These are phyloP conservation scores for Lyophyllum decastes DNA, from an alignment of 768 basidiomycete genomes.

Conservation along the genomic window DNA sequence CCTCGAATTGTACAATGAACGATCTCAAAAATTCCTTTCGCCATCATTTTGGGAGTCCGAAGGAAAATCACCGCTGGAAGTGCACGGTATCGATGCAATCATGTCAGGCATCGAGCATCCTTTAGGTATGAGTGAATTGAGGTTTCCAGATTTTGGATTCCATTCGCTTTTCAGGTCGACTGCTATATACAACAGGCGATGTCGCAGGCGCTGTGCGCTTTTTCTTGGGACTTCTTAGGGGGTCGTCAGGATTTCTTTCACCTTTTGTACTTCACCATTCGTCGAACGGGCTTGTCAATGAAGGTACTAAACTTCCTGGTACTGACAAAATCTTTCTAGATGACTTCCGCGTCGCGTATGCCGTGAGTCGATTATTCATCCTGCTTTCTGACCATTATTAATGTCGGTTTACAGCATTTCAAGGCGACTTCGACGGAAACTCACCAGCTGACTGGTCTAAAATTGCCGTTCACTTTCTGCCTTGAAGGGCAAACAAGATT, in stretches of 20 bases:
- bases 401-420: slow-evolving; percentile 59
- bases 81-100: slow-evolving; percentile 59
- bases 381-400: background rate
- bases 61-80: slow-evolving; percentile 39
- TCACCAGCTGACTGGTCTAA: slow-evolving; percentile 43
- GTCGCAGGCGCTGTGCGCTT: slow-evolving; percentile 72
- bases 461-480: slow-evolving; percentile 70
- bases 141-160: background rate
- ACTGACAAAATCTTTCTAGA: slow-evolving; percentile 77
- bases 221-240: slow-evolving; percentile 73
- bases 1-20: slow-evolving; percentile 57
- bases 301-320: slow-evolving; percentile 27
- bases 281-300: slow-evolving; percentile 19
- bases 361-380: slow-evolving; percentile 47
- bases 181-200: slow-evolving; percentile 91
- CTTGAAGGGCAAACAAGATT: slow-evolving; percentile 55
- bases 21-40: slow-evolving; percentile 60
- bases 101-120: slow-evolving; percentile 79
- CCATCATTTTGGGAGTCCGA: slow-evolving; percentile 84
- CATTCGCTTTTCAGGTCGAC: slow-evolving; percentile 54
- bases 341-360: slow-evolving; percentile 86
- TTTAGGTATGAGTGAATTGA: slow-evolving; percentile 49
- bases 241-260: slow-evolving; percentile 21
- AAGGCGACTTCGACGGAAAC: slow-evolving; percentile 55
- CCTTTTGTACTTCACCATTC: slow-evolving; percentile 3